These are phyloP conservation scores for Curvularia eragrostidis DNA, from an alignment of 2,329 filamentous ascomycete genomes.

Conservation along the genomic window DNA sequence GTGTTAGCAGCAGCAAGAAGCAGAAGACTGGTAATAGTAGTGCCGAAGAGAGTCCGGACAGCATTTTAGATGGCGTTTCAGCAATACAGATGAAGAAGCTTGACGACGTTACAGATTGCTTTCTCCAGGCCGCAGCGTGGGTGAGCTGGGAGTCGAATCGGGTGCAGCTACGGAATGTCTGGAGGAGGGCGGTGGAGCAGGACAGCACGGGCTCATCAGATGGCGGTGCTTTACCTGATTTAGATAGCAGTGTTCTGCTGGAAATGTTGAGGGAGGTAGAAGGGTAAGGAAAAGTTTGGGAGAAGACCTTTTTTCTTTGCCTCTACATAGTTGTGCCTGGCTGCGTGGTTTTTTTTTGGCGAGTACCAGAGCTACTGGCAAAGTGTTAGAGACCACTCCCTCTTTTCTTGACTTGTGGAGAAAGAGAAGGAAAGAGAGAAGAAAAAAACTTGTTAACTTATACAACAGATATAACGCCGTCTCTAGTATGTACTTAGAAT, in stretches of 20 bases:
- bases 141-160: constrained; percentile 73
- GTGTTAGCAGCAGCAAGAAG: constrained; percentile 15
- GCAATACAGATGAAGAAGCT: constrained; percentile 60
- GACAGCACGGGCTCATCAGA: neutral
- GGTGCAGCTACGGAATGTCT: constrained; percentile 20
- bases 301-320: neutral
- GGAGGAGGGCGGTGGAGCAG: neutral
- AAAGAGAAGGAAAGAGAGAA: no score
- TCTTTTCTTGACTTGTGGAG: no score
- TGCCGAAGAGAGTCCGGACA: neutral
- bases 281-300: neutral
- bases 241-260: constrained; percentile 8
- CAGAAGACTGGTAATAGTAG: neutral
- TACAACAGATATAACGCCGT: no score
- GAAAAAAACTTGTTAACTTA: no score
- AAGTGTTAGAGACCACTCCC: no score
- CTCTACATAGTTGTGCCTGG: no score
- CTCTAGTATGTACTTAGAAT: no score
- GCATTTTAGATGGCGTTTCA: neutral
- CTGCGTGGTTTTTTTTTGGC: neutral
- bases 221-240: neutral
- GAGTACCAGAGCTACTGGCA: no score
- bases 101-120: constrained; percentile 81
- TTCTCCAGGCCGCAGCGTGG: constrained; percentile 80
- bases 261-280: constrained; percentile 19